Percentiles rank a stretch among this genome's conserved stretches.
Evolutionary conservation across 305 asterid species (phyloP).

Genomic region (Solanum hybrid): DNA sequence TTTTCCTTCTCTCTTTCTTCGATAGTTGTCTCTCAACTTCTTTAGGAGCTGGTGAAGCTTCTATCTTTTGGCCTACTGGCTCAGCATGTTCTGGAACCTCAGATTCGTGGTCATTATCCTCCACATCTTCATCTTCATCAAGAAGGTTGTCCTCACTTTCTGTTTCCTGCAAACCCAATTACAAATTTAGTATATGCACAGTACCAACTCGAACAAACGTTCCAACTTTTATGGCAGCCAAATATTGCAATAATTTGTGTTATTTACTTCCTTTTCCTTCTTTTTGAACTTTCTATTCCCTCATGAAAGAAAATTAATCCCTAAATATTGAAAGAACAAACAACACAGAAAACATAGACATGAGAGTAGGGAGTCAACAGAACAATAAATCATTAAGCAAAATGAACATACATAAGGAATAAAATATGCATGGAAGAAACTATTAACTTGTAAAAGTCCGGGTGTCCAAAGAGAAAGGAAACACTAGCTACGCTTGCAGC

Average conservation of each 20-base stretch:
- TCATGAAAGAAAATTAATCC: background rate
- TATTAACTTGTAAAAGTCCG: background rate
- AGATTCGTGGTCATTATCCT: slow-evolving; percentile 41
- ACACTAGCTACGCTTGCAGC: background rate
- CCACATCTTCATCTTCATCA: slow-evolving; percentile 51
- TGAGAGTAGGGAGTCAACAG: background rate
- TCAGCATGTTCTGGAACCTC: slow-evolving; percentile 42
- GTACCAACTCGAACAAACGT: background rate
- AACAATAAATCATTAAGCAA: background rate
- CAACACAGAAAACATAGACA: background rate
- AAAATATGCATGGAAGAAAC: background rate
- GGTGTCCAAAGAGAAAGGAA: background rate
- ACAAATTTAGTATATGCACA: background rate
- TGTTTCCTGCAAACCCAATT: slow-evolving; percentile 37
- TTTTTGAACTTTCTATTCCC: background rate
- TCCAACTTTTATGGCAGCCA: background rate
- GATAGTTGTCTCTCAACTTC: slow-evolving; percentile 85
- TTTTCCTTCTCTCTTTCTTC: slow-evolving; percentile 82
- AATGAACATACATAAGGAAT: background rate
- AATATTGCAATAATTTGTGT: background rate
- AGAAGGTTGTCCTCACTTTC: slow-evolving; percentile 68
- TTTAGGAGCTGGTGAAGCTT: slow-evolving; percentile 42
- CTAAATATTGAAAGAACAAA: background rate
- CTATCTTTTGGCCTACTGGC: slow-evolving; percentile 30
- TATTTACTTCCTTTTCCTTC: background rate